Evolutionary conservation across 305 asterid genomes (phyloP), one percentile per base, ranked within the genome.

Genomic region (Caryopteris hybrid): DNA sequence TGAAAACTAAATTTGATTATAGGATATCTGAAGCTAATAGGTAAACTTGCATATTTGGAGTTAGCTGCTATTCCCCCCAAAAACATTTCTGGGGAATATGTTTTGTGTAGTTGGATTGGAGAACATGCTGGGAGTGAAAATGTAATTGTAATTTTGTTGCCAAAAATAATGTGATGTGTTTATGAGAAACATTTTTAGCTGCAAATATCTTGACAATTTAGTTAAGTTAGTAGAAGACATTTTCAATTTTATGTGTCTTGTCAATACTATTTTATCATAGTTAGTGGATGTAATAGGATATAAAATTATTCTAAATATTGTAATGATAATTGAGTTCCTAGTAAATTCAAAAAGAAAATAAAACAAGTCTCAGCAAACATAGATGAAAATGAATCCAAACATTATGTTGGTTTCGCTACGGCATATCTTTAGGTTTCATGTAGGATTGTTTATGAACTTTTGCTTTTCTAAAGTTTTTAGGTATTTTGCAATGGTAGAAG

Each of bases 321-420:
- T 38, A 38, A 38, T 38, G 43, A 38, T 38, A 38, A 10, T 38
- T 38, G n/a, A 9, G 43, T n/a, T n/a, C n/a, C n/a, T n/a, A n/a
- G n/a, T n/a, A n/a, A n/a, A n/a, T n/a, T n/a, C n/a, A n/a, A n/a
- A n/a, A n/a, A n/a, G n/a, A n/a, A n/a, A n/a, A n/a, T n/a, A n/a
- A n/a, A n/a, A n/a, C n/a, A n/a, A n/a, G n/a, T n/a, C n/a, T n/a
- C n/a, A n/a, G n/a, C n/a, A n/a, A 54, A 54, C 36, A 2, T 1
- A 29, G 12, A 54, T 27, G 1, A 21, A 27, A 53, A 25, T 5
- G 27, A 21, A 12, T 3, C 21, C 13, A 27, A 25, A 27, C 39
- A 25, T 53, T 53, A 13, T 12, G 33, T 22, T 22, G 58, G 74
- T 74, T 55, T 62, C 17, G 52, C 20, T 47, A 33, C 58, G 43